Base-by-base conservation (phyloP, 768 basidiomycete species). In the Suillus ampliporus region DNA sequence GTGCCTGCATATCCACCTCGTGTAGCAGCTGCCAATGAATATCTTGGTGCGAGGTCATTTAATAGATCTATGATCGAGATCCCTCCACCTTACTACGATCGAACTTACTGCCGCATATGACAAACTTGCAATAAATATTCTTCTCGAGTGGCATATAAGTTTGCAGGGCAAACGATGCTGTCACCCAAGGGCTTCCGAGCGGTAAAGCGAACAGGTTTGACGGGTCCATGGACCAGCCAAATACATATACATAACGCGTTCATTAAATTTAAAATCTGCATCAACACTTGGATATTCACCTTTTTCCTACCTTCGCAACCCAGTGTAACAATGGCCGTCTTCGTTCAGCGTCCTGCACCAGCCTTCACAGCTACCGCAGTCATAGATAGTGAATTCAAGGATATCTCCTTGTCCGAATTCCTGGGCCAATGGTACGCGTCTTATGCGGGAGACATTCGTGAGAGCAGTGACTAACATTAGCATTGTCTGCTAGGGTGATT, bases 261-360 rank as follows among this genome's bases (percentile, higher is more conserved):
- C 21, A 57, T 7, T 63, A 26, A 48, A 52, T 59, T 40, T 31
- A n/a, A 31, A 43, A 62, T 65, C 35, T 63, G 64, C 57, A 41
- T n/a, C 53, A 50, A 62, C 66, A 64, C 65, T 62, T 57, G 10
- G n/a, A 31, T 23, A 41, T 43, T 23, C 34, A 23, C 57, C 44
- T 46, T 37, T 44, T 48, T 23, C n/a, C 48, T 58, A 5, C n/a
- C 21, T 53, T 19, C 3, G 5, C 21, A 58, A 37, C 19, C 41
- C 14, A 17, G 2, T 31, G 4, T 48, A 11, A 31, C 23, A 23
- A 79, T 79, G 78, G 71, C 75, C 19, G 88, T 85, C 65, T 79
- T 84, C 53, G 84, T 97, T 69, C 94, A 95, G 81, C 89, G 87
- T 67, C 90, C 93, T 58, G 94, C 95, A 53, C 95, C 95, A 58